Conservation (phyloP, 1,139 yeast species). For the Trichomonascaceae sp. region DNA sequence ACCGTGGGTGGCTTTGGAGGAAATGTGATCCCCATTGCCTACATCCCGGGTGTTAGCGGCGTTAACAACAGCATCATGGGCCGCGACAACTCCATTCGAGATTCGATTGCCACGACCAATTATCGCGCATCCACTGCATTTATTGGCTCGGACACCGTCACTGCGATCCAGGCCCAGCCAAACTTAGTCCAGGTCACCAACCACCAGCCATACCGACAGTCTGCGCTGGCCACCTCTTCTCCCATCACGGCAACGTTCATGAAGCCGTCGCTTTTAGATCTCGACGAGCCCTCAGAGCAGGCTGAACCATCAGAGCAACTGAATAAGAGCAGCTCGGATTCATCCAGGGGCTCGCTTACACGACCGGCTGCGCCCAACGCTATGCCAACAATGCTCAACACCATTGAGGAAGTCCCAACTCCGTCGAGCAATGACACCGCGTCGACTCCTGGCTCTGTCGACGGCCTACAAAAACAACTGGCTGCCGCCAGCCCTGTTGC, state of each 20-base stretch:
- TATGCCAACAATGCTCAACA: neutral
- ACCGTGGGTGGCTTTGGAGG: slow-evolving; percentile 53
- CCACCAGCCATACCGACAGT: neutral
- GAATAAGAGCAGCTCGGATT: neutral
- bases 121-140: slow-evolving; percentile 22
- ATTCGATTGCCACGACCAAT: slow-evolving; percentile 21
- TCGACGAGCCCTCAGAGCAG: neutral
- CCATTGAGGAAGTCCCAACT: neutral
- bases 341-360: neutral
- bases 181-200: slow-evolving; percentile 20
- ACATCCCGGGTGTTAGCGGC: slow-evolving; percentile 69
- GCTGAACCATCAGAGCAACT: too few species aligned
- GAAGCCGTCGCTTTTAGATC: neutral
- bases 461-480: too few species aligned
- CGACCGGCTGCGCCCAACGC: neutral
- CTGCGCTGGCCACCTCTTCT: neutral
- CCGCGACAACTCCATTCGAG: slow-evolving; percentile 14
- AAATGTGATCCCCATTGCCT: slow-evolving; percentile 84
- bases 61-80: slow-evolving; percentile 14
- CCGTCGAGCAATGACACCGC: too few species aligned
- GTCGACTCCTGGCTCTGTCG: too few species aligned
- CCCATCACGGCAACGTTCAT: neutral
- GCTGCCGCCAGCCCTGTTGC: too few species aligned
- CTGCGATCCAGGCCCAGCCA: slow-evolving; percentile 22
- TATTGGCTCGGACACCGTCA: slow-evolving; percentile 17